Conservation (phyloP, 306 rosid genomes). For the Medicago lupulina region DNA sequence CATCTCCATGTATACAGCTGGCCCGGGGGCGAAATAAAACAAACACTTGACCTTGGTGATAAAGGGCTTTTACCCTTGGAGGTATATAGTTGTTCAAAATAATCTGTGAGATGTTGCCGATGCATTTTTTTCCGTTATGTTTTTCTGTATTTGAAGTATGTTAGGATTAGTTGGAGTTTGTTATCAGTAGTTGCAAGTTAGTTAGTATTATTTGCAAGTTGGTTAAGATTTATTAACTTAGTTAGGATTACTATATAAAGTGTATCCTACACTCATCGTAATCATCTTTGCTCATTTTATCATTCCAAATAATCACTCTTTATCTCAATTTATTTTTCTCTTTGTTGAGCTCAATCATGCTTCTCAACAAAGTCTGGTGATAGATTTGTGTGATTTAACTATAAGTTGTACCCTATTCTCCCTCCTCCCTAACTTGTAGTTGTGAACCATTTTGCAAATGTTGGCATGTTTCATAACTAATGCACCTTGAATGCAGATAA, state of each 20-base stretch:
- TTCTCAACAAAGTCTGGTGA: background rate
- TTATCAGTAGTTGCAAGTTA: too few relatives aligned
- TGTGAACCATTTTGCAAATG: slow-evolving; percentile 17
- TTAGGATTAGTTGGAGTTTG: background rate
- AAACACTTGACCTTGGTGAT: slow-evolving; percentile 87
- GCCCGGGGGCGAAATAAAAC: slow-evolving; percentile 96
- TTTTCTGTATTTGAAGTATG: slow-evolving; percentile 7
- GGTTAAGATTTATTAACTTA: too few relatives aligned
- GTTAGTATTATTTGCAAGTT: too few relatives aligned
- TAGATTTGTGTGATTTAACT: slow-evolving; percentile 18
- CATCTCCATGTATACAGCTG: slow-evolving; percentile 89
- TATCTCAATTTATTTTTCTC: background rate
- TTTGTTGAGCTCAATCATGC: background rate
- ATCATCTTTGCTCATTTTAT: background rate
- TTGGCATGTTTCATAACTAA: slow-evolving; percentile 21
- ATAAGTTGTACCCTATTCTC: background rate
- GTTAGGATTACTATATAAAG: background rate
- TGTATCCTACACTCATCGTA: background rate
- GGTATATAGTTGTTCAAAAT: slow-evolving; percentile 51
- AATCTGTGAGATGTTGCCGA: slow-evolving; percentile 1
- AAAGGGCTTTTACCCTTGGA: slow-evolving; percentile 87
- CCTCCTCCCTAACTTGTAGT: background rate
- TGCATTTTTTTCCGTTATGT: background rate
- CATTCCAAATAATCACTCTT: background rate
- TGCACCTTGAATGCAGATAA: slow-evolving; percentile 58